phyloP scores from a whole-genome alignment of 805 yeast species.

The Sungouiella thailandica region DNA sequence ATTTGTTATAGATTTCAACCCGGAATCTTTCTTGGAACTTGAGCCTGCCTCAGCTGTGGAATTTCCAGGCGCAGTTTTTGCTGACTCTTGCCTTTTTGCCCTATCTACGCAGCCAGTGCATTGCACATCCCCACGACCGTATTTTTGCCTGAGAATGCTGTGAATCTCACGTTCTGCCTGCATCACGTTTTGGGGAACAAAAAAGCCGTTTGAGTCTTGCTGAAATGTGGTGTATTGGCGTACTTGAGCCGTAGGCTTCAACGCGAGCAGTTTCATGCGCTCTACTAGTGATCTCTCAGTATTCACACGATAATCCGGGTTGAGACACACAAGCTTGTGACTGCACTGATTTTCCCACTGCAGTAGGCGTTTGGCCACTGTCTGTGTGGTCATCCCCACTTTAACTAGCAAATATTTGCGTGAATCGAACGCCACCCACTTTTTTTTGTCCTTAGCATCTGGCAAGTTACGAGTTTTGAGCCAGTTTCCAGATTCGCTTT shows the following conservation, averaged over 20 bases:
- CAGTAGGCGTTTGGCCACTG: slow-evolving; percentile 35
- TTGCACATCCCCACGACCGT: slow-evolving; percentile 45
- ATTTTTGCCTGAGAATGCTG: slow-evolving; percentile 26
- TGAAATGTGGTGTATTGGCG: slow-evolving; percentile 16
- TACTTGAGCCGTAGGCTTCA: slow-evolving; percentile 1
- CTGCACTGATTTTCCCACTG: slow-evolving; percentile 54
- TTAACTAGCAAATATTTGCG: slow-evolving; percentile 40
- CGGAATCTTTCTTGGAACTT: not conserved
- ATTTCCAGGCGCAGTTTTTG: no score
- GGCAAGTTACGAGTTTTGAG: slow-evolving; percentile 32
- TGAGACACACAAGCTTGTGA: slow-evolving; percentile 38
- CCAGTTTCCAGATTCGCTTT: slow-evolving; percentile 26
- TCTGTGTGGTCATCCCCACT: slow-evolving; percentile 50
- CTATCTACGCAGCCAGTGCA: slow-evolving; percentile 41
- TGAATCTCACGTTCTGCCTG: slow-evolving; percentile 42
- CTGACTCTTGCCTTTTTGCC: slow-evolving; percentile 1
- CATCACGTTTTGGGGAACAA: slow-evolving; percentile 23
- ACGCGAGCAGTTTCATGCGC: slow-evolving; percentile 4
- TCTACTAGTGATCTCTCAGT: slow-evolving; percentile 2
- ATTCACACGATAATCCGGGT: slow-evolving; percentile 22
- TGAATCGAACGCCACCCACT: slow-evolving; percentile 33
- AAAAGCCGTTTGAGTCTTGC: slow-evolving; percentile 30
- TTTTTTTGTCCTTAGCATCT: slow-evolving; percentile 13
- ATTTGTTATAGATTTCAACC: no score
- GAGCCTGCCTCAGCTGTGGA: no score